Percentiles rank a stretch among this genome's conserved stretches.
Evolutionary conservation across 2,329 filamentous ascomycete species (phyloP).

Genomic region (Gnomoniopsis smithogilvyi): DNA sequence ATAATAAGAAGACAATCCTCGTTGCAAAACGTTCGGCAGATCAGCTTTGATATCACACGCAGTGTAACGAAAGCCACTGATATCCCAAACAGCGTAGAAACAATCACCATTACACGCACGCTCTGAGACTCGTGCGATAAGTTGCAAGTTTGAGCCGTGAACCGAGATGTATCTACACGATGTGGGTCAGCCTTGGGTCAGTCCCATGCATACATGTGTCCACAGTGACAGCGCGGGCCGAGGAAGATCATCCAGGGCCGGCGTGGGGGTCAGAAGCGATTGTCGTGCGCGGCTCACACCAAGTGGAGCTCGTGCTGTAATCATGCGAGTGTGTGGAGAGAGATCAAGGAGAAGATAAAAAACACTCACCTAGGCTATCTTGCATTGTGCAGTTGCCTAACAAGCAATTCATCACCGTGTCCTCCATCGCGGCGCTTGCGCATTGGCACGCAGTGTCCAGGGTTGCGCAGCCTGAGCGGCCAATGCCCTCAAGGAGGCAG

Average conservation of each 20-base stretch:
- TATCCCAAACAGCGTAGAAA: slow-evolving; percentile 5
- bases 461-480: background rate
- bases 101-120: background rate
- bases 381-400: slow-evolving; percentile 15
- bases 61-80: slow-evolving; percentile 3
- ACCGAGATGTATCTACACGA: slow-evolving; percentile 3
- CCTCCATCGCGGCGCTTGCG: background rate
- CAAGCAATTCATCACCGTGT: slow-evolving; percentile 6
- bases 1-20: slow-evolving; percentile 15
- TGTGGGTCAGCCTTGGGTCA: background rate
- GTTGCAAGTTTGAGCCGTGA: slow-evolving; percentile 1
- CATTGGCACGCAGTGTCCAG: slow-evolving; percentile 11
- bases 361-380: slow-evolving; percentile 11
- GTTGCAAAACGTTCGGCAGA: slow-evolving; percentile 6
- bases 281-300: background rate
- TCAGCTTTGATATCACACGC: slow-evolving; percentile 3
- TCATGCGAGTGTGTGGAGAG: background rate
- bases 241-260: background rate
- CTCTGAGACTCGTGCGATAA: slow-evolving; percentile 9
- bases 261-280: background rate
- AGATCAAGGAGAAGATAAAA: background rate
- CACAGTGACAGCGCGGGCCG: background rate
- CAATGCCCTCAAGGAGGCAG: slow-evolving; percentile 9
- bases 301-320: background rate
- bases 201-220: background rate